Evolutionary conservation across 495 filamentous ascomycete species (phyloP), one percentile per base, ranked within the genome.

Genomic region (Penicillium psychrofluorescens): DNA sequence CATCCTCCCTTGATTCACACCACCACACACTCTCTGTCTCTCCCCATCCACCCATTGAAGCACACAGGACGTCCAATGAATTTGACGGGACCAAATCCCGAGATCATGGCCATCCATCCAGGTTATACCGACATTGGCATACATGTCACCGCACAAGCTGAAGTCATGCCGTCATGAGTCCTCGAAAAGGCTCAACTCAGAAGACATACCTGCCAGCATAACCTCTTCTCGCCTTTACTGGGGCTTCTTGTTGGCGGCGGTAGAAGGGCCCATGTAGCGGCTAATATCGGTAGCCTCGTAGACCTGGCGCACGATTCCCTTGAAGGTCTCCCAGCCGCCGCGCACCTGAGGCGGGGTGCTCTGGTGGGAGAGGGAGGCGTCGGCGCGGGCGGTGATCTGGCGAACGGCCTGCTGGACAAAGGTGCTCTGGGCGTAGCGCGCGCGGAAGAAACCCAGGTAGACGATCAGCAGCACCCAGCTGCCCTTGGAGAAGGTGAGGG

Each of bases 401-500:
- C 73, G 68, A 53, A 97, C 80, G 33, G 88, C 84, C 51, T 80
- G 78, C 70, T 91, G 85, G 27, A 97, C 86, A 56, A 97, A 96
- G 41, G 64, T 76, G 74, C 90, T 95, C 77, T 97, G 94, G 44
- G 87, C 76, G 65, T 83, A 90, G 53, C 92, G 79, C 31, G 89
- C 83, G 41, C 92, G 86, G 62, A 97, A 81, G 80, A 98, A 98
- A 53, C 80, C 76, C 53, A 89, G 85, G 76, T 97, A 98, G 67
- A 92, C 58, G 37, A 74, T 63, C 32, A 97, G 59, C 27, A 97
- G 73, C 60, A 96, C 77, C 87, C 91, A 95, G 60, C 86, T 90
- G 44, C 89, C 84, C 64, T 84, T 86, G 68, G 80, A 79, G 77
- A 96, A 96, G 48, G 90, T 74, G 43, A 97, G 64, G 40, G 85